Evolutionary conservation across 345 rosid genomes (phyloP).

Genomic region (Heritiera littoralis): DNA sequence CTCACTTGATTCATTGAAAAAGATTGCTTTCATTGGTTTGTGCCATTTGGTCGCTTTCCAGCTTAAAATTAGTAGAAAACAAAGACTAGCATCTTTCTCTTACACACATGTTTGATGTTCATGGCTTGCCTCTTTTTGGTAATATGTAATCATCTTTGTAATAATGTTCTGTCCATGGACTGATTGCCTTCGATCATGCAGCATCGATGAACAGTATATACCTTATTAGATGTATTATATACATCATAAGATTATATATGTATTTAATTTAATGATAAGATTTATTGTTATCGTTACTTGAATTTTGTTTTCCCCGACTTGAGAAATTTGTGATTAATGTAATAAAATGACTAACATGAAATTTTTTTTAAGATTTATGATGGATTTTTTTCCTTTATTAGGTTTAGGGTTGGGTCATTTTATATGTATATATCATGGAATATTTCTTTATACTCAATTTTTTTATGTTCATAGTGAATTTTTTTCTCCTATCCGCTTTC

Average conservation of each 20-base stretch:
- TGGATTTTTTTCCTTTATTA: too few species aligned
- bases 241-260: background rate
- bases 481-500: too few species aligned
- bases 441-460: too few species aligned
- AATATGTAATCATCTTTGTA: background rate
- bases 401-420: too few species aligned
- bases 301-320: too few species aligned
- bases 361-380: too few species aligned
- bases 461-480: too few species aligned
- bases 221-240: background rate
- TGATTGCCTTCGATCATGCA: background rate
- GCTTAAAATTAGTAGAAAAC: background rate
- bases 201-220: background rate
- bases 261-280: background rate
- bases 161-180: background rate
- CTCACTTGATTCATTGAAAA: background rate
- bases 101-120: constrained; percentile 19
- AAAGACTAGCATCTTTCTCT: constrained; percentile 12
- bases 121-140: constrained; percentile 26
- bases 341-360: too few species aligned
- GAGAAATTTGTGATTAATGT: too few species aligned
- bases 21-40: background rate
- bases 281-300: too few species aligned
- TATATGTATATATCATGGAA: too few species aligned
- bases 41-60: constrained; percentile 2